Conservation (phyloP, 1,284 basidiomycete genomes). For the Apiotrichum siamense region DNA sequence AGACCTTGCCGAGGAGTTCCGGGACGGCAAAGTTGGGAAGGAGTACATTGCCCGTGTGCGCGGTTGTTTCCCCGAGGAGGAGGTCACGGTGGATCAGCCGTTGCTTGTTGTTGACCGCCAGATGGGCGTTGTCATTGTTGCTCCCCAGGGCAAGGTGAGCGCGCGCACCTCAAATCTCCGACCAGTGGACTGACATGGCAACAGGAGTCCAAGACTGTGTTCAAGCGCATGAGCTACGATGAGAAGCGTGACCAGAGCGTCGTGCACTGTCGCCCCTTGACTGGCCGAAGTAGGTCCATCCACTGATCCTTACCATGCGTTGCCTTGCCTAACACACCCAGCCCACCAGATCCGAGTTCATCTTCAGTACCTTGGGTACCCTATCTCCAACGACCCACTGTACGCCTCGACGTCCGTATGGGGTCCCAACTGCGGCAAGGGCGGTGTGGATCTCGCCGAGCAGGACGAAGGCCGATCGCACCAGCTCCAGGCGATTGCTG, state of each 20-base stretch:
- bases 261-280: slow-evolving; percentile 77
- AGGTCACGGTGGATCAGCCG: slow-evolving; percentile 76
- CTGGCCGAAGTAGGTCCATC: slow-evolving; percentile 68
- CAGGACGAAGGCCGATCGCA: slow-evolving; percentile 42
- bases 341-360: slow-evolving; percentile 96
- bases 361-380: slow-evolving; percentile 86
- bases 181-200: neutral
- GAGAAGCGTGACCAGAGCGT: slow-evolving; percentile 74
- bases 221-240: slow-evolving; percentile 81
- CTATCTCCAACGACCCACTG: slow-evolving; percentile 87
- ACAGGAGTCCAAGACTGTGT: slow-evolving; percentile 82
- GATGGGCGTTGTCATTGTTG: slow-evolving; percentile 90
- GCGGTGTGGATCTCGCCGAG: slow-evolving; percentile 66
- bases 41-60: slow-evolving; percentile 83
- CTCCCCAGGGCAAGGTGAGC: slow-evolving; percentile 81
- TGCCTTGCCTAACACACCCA: slow-evolving; percentile 32
- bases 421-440: slow-evolving; percentile 69
- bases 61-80: slow-evolving; percentile 76
- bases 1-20: slow-evolving; percentile 72
- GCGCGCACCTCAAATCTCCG: neutral
- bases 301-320: neutral
- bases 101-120: slow-evolving; percentile 89
- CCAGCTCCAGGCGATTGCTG: slow-evolving; percentile 8
- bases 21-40: slow-evolving; percentile 71
- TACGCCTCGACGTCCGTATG: slow-evolving; percentile 76